Evolutionary conservation across 116 monocot species (phyloP).

Genomic region (Cymodocea nodosa): DNA sequence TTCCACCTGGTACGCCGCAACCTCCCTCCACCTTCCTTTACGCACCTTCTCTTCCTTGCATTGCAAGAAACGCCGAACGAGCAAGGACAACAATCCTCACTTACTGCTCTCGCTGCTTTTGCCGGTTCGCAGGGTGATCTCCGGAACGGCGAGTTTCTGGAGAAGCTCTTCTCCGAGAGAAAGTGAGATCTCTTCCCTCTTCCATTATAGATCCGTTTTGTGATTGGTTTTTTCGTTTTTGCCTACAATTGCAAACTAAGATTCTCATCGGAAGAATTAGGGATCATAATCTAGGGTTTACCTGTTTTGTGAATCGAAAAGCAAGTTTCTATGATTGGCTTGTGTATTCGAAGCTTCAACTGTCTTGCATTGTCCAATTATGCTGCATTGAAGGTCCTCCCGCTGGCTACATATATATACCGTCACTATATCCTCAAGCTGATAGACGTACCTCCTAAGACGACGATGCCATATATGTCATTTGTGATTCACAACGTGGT

Average conservation of each 20-base stretch:
- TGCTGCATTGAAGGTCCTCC: neutral
- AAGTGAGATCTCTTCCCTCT: conserved; percentile 17
- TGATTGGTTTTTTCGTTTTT: neutral
- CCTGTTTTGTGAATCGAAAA: neutral
- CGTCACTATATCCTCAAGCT: too few species aligned
- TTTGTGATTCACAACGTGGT: too few species aligned
- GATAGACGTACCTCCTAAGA: too few species aligned
- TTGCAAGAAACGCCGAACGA: neutral
- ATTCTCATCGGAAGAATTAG: too few species aligned
- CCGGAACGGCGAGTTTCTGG: conserved; percentile 50
- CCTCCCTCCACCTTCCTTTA: neutral
- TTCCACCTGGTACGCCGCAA: conserved; percentile 22
- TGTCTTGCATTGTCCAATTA: neutral
- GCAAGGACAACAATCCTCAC: neutral
- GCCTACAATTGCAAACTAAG: too few species aligned
- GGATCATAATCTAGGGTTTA: neutral
- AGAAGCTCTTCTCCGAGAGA: conserved; percentile 42
- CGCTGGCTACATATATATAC: too few species aligned
- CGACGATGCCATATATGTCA: too few species aligned
- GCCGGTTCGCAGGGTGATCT: conserved; percentile 50
- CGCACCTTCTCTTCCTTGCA: neutral
- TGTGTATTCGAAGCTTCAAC: neutral
- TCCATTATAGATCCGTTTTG: neutral
- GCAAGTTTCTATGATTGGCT: neutral
- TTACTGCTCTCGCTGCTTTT: neutral